These are phyloP conservation scores for Tuber aestivum DNA, from an alignment of 495 filamentous ascomycete genomes.

Conservation along the genomic window DNA sequence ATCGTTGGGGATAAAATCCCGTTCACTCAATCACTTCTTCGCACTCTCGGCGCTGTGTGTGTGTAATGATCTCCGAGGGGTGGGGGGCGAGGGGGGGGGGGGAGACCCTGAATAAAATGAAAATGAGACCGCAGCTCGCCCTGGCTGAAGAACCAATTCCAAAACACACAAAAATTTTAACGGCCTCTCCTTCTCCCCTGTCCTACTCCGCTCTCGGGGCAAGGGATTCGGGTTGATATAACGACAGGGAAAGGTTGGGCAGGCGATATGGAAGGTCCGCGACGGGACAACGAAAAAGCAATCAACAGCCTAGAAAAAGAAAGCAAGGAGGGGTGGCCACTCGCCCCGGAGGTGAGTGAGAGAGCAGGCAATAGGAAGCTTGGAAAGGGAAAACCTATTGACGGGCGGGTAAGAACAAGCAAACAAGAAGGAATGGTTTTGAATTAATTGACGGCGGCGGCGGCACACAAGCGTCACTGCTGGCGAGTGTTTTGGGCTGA, in stretches of 20 bases:
- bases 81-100: background rate
- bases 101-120: background rate
- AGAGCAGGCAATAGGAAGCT: background rate
- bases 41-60: background rate
- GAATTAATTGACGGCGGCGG: background rate
- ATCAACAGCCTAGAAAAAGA: background rate
- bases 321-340: slow-evolving; percentile 1
- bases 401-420: background rate
- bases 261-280: background rate
- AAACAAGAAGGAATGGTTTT: background rate
- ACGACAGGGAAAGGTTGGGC: background rate
- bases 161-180: background rate
- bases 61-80: background rate
- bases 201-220: background rate
- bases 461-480: background rate
- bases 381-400: background rate
- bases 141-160: background rate
- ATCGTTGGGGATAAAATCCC: background rate
- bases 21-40: background rate
- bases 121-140: background rate
- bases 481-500: background rate
- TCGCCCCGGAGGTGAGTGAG: background rate
- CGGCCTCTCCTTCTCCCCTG: background rate
- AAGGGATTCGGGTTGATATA: background rate
- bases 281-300: background rate